Percentiles rank a stretch among this genome's conserved stretches.
Evolutionary conservation across 1,284 basidiomycete species (phyloP).

Genomic region (Hymenochaete sp.): DNA sequence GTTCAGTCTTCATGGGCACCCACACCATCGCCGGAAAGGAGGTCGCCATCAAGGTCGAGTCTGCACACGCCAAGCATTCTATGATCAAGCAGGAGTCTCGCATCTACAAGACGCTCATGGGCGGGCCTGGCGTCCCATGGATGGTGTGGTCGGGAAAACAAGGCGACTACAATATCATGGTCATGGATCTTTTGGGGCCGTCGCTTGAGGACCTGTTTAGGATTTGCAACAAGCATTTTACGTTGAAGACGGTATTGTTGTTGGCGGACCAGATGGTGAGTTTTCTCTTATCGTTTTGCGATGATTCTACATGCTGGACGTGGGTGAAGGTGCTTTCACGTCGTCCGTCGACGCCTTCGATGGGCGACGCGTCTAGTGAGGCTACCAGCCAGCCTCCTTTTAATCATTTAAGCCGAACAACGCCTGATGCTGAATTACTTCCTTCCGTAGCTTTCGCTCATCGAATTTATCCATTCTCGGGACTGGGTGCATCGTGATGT

Average conservation of each 20-base stretch:
- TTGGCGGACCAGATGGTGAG: constrained; percentile 87
- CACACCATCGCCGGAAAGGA: constrained; percentile 95
- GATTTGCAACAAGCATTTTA: constrained; percentile 88
- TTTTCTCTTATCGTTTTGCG: constrained; percentile 2
- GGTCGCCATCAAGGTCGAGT: constrained; percentile 95
- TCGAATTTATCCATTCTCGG: constrained; percentile 68
- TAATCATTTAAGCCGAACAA: constrained; percentile 3
- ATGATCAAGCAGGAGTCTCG: constrained; percentile 90
- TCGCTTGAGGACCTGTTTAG: constrained; percentile 94
- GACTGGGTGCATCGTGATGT: constrained; percentile 87
- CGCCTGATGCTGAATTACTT: constrained; percentile 8
- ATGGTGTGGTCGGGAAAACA: constrained; percentile 92
- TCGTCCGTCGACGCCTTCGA: not conserved
- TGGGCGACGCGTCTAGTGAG: too few relatives aligned
- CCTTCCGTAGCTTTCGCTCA: constrained; percentile 52
- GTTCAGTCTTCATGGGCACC: constrained; percentile 89
- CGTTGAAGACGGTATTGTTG: constrained; percentile 86
- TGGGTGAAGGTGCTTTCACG: not conserved
- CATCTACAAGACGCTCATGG: constrained; percentile 89
- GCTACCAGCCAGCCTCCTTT: constrained; percentile 1
- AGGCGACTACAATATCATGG: constrained; percentile 96
- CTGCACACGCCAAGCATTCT: constrained; percentile 69
- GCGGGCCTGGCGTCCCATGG: constrained; percentile 90
- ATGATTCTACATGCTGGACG: not conserved
- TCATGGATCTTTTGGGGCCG: constrained; percentile 89